These are phyloP conservation scores for Diutina mesorugosa DNA, from an alignment of 1,139 yeast species.

Conservation along the genomic window DNA sequence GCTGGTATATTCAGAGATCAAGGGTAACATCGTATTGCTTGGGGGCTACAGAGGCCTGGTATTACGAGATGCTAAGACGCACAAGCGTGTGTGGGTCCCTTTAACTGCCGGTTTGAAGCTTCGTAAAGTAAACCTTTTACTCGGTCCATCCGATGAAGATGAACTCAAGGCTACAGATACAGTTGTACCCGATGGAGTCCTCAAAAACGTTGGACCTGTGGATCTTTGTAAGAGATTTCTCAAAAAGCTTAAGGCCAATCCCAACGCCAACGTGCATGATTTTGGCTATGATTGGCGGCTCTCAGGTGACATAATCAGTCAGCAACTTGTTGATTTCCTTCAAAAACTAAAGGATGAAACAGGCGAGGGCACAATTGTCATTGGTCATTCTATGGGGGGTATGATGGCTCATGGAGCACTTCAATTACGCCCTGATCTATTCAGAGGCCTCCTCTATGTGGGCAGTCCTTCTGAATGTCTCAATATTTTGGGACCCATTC, in stretches of 20 bases:
- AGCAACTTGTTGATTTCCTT: slow-evolving; percentile 36
- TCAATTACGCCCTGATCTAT: slow-evolving; percentile 51
- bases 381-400: slow-evolving; percentile 95
- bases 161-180: slow-evolving; percentile 34
- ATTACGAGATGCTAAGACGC: slow-evolving; percentile 52
- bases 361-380: slow-evolving; percentile 48
- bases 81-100: slow-evolving; percentile 75
- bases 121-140: slow-evolving; percentile 49
- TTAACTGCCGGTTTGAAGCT: slow-evolving; percentile 73
- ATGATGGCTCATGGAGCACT: slow-evolving; percentile 69
- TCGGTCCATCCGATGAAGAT: slow-evolving; percentile 65
- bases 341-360: slow-evolving; percentile 22
- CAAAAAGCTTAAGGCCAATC: slow-evolving; percentile 35
- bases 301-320: slow-evolving; percentile 41
- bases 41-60: slow-evolving; percentile 88
- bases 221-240: slow-evolving; percentile 60
- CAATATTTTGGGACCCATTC: slow-evolving; percentile 72
- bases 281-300: slow-evolving; percentile 92
- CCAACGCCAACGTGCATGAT: slow-evolving; percentile 45
- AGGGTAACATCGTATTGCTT: slow-evolving; percentile 66
- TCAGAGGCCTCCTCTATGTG: slow-evolving; percentile 65
- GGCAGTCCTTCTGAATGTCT: slow-evolving; percentile 82
- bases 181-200: slow-evolving; percentile 64
- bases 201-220: slow-evolving; percentile 78
- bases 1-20: slow-evolving; percentile 28